These are phyloP conservation scores for Zoysia japonica DNA, from an alignment of 176 grass and related monocot genomes.

Conservation along the genomic window DNA sequence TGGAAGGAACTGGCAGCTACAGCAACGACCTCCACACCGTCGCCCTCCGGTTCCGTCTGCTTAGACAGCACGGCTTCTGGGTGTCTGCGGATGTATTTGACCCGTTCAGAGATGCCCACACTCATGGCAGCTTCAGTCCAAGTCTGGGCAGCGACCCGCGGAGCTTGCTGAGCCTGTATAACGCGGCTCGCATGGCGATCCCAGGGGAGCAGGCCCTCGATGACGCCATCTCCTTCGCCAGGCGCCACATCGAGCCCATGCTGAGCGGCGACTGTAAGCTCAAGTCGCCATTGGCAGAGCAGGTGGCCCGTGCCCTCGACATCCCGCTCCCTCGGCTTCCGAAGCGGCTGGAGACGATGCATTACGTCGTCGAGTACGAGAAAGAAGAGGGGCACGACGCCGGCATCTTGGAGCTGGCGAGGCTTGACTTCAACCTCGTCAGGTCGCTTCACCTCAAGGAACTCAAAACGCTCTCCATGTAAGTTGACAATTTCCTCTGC, in stretches of 20 bases:
- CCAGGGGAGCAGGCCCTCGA: not conserved
- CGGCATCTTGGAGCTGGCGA: not conserved
- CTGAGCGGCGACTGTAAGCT: no score
- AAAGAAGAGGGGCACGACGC: not conserved
- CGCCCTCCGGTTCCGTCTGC: not conserved
- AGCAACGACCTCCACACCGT: not conserved
- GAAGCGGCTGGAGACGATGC: not conserved
- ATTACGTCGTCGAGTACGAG: not conserved
- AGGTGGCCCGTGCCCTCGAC: slow-evolving; percentile 3
- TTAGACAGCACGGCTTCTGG: not conserved
- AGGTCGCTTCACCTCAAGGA: not conserved
- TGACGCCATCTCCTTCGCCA: not conserved
- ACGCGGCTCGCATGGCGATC: not conserved
- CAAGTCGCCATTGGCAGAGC: not conserved
- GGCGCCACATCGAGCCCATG: not conserved
- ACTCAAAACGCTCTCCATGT: not conserved
- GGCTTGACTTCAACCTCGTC: not conserved
- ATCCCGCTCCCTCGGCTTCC: not conserved
- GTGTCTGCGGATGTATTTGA: not conserved
- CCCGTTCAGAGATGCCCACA: not conserved
- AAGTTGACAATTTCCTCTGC: not conserved
- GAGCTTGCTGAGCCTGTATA: not conserved
- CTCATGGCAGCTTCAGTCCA: not conserved
- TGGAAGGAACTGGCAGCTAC: not conserved
- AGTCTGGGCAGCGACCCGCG: not conserved